Evolutionary conservation across 176 grass and related monocot genomes (phyloP), one percentile per base, ranked within the genome.

Genomic region (Guadua angustifolia): DNA sequence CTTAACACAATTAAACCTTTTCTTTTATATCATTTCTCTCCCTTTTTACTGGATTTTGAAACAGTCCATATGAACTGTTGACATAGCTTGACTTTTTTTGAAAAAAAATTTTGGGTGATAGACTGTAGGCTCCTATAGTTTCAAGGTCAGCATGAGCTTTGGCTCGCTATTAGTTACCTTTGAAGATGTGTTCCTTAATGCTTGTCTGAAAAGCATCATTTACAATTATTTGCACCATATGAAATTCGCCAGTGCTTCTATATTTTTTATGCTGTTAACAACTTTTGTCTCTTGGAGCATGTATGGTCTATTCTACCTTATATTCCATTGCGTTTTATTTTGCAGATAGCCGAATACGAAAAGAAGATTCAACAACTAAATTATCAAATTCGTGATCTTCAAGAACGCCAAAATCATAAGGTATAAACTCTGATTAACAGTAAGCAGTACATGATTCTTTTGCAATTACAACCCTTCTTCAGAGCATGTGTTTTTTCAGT

Each of bases 321-420:
- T 66, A 69, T 79, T 56, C 13, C 22, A 57, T 68, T 84, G 46
- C 22, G 67, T 47, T 33, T 62, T 55, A 16, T 84, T 88, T 80
- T 79, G 32, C 90, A 98, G 95, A 88, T 91, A 75, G 76, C 52
- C 7, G 89, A 90, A 73, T 78, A 78, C 29, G 64, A 62, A 66
- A 91, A 25, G 11, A 86, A 55, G 72, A 73, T 84, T 51, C 16
- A 45, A 36, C 82, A 93, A 24, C 77, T 92, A 8, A 72, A 75
- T 56, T 61, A 8, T 45, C 82, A 98, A 49, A 89, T 91, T 52
- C 29, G 7, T 60, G 80, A 91, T 82, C 80, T 98, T 84, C 85
- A 88, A 26, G 85, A 65, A 32, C 85, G 85, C 24, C 95, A 90
- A 90, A 78, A 14, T 47, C 68, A 95, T 47, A 95, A 84, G 86